Base-by-base conservation (phyloP, 73 alveolate genomes). In the Paraurostyla sp. region DNA sequence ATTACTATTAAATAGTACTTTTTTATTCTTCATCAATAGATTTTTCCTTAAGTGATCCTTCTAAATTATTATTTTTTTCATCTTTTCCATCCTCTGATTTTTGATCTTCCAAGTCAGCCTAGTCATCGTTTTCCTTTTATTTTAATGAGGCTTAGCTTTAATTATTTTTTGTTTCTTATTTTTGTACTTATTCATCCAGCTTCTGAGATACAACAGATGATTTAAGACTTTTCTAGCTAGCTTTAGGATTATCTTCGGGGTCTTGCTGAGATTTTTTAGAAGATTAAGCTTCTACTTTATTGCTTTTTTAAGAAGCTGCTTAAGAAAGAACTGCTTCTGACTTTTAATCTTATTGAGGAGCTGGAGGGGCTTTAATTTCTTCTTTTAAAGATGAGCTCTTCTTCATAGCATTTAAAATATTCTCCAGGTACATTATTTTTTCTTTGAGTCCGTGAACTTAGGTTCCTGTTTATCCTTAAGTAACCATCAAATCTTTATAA, bases 361-460 rank as follows among this genome's bases (percentile, higher is more conserved):
- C 71, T 4, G 88, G 38, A 43, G 86, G 71, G 27, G 42, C 16
- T 76, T 76, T 27, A 13, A 18, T 2, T 49, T 71, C 84, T 49
- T 59, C 71, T 33, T 38, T 71, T 22, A 20, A 0, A 16, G 75
- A 3, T 36, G 18, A 48, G 6, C 41, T 65, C 83, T 71, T 69
- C 23, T 41, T 38, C 65, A 65, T 68, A 11, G 87, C 60, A 38
- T 82, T 63, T 4, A 46, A 42, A 13, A 85, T 76, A 32, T 76
- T 51, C 73, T 91, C 88, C 52, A 91, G 83, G 75, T 91, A 91
- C 54, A 54, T 87, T 0, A 91, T 84, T 83, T 91, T 91, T 46
- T 91, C 93, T 33, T 76, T 76, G 56, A 91, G 82, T 4, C 93
- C 96, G 38, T 91, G 93, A 20, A 91, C 83, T 46, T 91, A 75